Evolutionary conservation across 257 asterid species (phyloP).

Genomic region (Linaria vulgaris): DNA sequence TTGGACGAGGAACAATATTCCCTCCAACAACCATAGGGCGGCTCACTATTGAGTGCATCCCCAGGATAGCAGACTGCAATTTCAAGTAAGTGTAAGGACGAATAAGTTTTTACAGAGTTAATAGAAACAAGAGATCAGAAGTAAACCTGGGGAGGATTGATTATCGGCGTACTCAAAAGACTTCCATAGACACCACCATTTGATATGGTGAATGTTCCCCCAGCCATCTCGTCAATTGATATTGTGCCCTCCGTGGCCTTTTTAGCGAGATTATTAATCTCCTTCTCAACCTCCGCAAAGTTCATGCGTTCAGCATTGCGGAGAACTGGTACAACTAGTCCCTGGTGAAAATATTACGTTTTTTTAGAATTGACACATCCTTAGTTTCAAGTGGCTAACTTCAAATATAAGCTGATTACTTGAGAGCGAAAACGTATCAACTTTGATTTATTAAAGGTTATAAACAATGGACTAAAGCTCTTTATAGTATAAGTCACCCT

Average conservation of each 20-base stretch:
- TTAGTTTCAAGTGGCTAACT: too few species aligned
- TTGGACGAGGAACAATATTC: slow-evolving; percentile 72
- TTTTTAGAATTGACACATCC: slow-evolving; percentile 7
- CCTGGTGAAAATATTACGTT: slow-evolving; percentile 47
- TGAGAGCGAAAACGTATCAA: too few species aligned
- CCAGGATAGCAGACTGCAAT: slow-evolving; percentile 88
- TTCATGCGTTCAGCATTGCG: slow-evolving; percentile 84
- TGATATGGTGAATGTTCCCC: slow-evolving; percentile 92
- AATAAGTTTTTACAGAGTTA: background rate
- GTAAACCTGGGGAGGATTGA: slow-evolving; percentile 95
- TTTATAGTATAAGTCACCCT: too few species aligned
- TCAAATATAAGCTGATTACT: too few species aligned
- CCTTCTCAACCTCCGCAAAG: slow-evolving; percentile 96
- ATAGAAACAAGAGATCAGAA: background rate
- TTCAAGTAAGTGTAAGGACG: slow-evolving; percentile 12
- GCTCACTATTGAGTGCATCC: slow-evolving; percentile 94
- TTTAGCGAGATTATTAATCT: slow-evolving; percentile 80
- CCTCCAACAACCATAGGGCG: slow-evolving; percentile 99
- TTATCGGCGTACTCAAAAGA: slow-evolving; percentile 93
- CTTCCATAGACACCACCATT: slow-evolving; percentile 99
- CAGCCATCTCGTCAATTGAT: slow-evolving; percentile 99
- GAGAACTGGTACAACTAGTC: slow-evolving; percentile 95
- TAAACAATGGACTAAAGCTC: too few species aligned
- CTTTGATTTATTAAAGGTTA: too few species aligned
- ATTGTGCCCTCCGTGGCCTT: slow-evolving; percentile 88